Evolutionary conservation across 1,139 yeast genomes (phyloP), one percentile per base, ranked within the genome.

Genomic region (Sugiyamaella japonica): DNA sequence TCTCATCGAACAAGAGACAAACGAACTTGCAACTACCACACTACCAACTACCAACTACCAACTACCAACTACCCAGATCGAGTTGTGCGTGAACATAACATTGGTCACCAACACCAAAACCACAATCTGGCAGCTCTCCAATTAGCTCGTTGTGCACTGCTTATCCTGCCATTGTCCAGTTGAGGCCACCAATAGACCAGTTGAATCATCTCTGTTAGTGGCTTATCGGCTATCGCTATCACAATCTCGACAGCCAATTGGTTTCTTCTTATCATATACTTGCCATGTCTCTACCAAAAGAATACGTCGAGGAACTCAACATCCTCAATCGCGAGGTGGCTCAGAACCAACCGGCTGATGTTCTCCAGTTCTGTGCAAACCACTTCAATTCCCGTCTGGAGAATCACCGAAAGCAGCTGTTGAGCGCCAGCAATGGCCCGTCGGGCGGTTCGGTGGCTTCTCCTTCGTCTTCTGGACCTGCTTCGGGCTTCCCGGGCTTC

Each of bases 351-450:
- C 95, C 95, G 1, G 70, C 75, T 16, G 91, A 86, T 66, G 75
- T 86, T 31, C 70, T 86, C 59, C 91, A 86, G 68, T 87, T 86
- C 71, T 84, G 91, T 65, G 86, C 88, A 58, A 80, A 83, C 67
- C 85, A 84, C 70, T 86, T 86, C 73, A 80, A 79, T 65, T 69
- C 76, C 50, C 81, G 84, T 60, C 73, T 86, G 58, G 48, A 42
- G 31, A 37, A 37, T 13, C 23, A 13, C 29, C 48, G 53, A n/a
- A 38, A 39, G 31, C 36, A 37, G 16, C 15, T 42, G 32, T 39
- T 38, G 32, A 16, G 38, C 25, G 29, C 45, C 12, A 37, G 16
- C 7, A 29, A 9, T 10, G 32, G 38, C 2, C 17, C 34, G 1
- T 16, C 47, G 7, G 41, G 40, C 9, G 41, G 49, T 3, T 41